A percentile compares a stretch with the other conserved stretches of the same genome.
Evolutionary conservation across 1,284 basidiomycete genomes (phyloP).

Genomic region (Quambalaria eucalypti): DNA sequence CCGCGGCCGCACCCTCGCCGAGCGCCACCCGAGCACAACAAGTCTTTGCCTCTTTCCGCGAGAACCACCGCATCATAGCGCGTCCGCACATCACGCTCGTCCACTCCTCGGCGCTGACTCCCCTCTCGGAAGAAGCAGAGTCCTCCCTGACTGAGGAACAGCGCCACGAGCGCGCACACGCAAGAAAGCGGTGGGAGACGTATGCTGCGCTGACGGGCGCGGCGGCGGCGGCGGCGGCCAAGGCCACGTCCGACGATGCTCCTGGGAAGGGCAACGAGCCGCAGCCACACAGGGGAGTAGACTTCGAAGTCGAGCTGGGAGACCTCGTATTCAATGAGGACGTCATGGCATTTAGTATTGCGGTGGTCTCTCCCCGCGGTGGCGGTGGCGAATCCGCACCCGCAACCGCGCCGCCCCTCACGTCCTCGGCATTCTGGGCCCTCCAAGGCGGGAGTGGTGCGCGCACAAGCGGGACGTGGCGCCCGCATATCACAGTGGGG

Average conservation of each 20-base stretch:
- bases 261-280: constrained; percentile 16
- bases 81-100: constrained; percentile 77
- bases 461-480: constrained; percentile 22
- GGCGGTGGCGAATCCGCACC: too few relatives aligned
- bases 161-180: not conserved
- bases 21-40: not conserved
- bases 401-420: not conserved
- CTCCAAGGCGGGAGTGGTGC: constrained; percentile 2
- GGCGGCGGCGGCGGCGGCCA: constrained; percentile 61
- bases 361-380: not conserved
- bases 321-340: constrained; percentile 66
- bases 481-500: constrained; percentile 80
- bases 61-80: constrained; percentile 53
- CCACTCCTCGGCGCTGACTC: constrained; percentile 51
- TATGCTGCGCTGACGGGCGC: constrained; percentile 5
- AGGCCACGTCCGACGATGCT: constrained; percentile 54
- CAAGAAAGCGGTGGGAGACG: not conserved
- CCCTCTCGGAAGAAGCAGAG: constrained; percentile 19
- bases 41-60: constrained; percentile 25
- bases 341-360: constrained; percentile 59
- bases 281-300: too few relatives aligned
- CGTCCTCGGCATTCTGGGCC: constrained; percentile 1
- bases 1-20: not conserved
- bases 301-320: constrained; percentile 55
- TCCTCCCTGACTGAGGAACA: not conserved